Evolutionary conservation across 306 rosid genomes (phyloP).

Genomic region (Glycine tomentella): DNA sequence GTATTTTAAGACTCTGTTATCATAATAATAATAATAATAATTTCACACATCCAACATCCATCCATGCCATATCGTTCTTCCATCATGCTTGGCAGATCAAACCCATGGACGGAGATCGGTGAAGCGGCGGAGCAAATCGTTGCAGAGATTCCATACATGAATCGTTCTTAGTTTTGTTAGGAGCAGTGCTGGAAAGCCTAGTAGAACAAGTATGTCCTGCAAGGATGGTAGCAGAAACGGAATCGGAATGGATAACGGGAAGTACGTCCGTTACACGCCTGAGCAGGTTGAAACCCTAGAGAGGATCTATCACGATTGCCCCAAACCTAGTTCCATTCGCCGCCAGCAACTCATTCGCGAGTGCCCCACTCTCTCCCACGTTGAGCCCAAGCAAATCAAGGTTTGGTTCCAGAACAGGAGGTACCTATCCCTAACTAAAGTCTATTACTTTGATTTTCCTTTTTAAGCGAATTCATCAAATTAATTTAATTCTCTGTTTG

Average conservation of each 20-base stretch:
- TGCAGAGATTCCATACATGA: no score
- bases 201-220: conserved; percentile 69
- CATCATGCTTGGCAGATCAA: conserved; percentile 14
- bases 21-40: no score
- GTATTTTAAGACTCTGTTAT: conserved; percentile 63
- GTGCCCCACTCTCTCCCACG: conserved; percentile 90
- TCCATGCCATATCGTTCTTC: background rate
- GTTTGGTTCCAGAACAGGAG: conserved; percentile 98
- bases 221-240: conserved; percentile 84
- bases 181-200: no score
- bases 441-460: no score
- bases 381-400: conserved; percentile 97
- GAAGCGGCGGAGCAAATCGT: background rate
- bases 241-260: conserved; percentile 75
- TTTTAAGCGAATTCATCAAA: no score
- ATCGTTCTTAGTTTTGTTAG: no score
- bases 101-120: background rate
- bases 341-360: conserved; percentile 96
- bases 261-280: conserved; percentile 97
- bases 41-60: no score
- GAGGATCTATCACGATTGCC: conserved; percentile 97
- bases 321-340: conserved; percentile 97
- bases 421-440: conserved; percentile 37
- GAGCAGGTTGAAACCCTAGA: conserved; percentile 99
- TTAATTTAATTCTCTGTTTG: no score